Conservation (phyloP, 257 asterid genomes). For the Penstemon eatonii region DNA sequence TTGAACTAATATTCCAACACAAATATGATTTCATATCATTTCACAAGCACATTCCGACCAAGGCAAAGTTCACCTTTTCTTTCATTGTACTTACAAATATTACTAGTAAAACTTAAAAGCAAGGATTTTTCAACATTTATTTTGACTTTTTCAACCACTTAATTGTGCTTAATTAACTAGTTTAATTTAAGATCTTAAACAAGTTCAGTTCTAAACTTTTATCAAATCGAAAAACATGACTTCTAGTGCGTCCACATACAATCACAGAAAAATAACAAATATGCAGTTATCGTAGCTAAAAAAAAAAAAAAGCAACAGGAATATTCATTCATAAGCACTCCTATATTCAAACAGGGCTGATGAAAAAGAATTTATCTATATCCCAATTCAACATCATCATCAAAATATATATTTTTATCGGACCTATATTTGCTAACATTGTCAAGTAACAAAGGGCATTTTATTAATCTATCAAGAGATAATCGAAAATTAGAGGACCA, state of each 20-base stretch:
- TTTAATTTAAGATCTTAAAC: background rate
- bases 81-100: background rate
- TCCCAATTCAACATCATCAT: conserved; percentile 37
- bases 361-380: conserved; percentile 26
- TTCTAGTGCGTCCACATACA: background rate
- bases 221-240: background rate
- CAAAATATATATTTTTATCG: conserved; percentile 32
- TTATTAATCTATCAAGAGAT: conserved; percentile 33
- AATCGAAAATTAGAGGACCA: conserved; percentile 33
- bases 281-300: background rate
- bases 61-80: conserved; percentile 11
- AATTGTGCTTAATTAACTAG: background rate
- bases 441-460: conserved; percentile 42
- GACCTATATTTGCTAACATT: conserved; percentile 36
- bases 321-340: conserved; percentile 8
- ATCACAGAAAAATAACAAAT: conserved; percentile 3
- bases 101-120: background rate
- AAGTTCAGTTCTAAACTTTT: background rate
- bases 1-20: background rate
- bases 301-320: background rate
- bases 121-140: background rate
- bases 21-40: conserved; percentile 13
- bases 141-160: background rate
- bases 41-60: conserved; percentile 4
- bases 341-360: conserved; percentile 6